Evolutionary conservation across 306 rosid species (phyloP), one percentile per base, ranked within the genome.

Genomic region (Vicia faba): DNA sequence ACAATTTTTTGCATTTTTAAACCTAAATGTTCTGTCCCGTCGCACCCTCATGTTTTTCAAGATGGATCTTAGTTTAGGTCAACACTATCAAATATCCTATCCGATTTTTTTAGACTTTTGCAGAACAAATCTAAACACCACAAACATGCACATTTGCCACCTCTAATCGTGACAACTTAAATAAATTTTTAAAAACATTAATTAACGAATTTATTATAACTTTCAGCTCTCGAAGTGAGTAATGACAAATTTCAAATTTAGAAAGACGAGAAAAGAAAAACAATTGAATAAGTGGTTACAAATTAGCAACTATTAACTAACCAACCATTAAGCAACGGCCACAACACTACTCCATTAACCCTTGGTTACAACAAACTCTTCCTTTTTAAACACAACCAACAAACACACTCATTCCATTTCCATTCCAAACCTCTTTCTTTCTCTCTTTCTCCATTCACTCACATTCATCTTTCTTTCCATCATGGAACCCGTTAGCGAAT

Each of bases 401-500:
- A n/a, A n/a, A n/a, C n/a, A n/a, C n/a, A 19, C 56, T 4, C 57
- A 41, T 26, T 68, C 15, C 39, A 59, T 59, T 63, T 14, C 26
- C 69, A 64, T 64, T 44, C 66, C n/a, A 46, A 26, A 48, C 46
- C 71, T 1, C 68, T 29, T 4, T 16, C n/a, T 43, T 55, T 3
- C 48, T 23, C 53, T 43, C 48, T 4, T 20, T 60, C 0, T 25
- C 7, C 20, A 33, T 3, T 14, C 48, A 11, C 23, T 40, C 73
- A 15, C 13, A 18, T 19, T 38, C 76, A n/a, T 33, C 18, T 35
- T 20, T 4, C 20, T 51, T 28, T 53, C 3, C 75, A n/a, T 3
- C 4, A 89, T 93, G 96, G 98, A 93, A 46, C 78, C 98, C 13
- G 97, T 93, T 0, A 64, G 15, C 49, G 79, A 0, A 0, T 93